phyloP scores from a whole-genome alignment of 306 rosid genomes.

The Abrus pulchellus region DNA sequence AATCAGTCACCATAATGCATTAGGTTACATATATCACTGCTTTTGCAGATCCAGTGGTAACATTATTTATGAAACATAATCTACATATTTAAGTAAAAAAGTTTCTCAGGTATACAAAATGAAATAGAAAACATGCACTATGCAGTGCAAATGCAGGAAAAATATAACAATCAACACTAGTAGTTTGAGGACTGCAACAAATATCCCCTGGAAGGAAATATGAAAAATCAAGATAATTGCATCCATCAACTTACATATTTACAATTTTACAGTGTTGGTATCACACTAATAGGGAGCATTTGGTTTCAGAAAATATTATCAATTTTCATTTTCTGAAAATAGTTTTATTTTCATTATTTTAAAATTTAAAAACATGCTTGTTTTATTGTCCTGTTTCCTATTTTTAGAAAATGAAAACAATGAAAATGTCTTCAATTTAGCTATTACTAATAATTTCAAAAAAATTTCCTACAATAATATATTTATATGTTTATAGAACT shows the following conservation, averaged over 20 bases:
- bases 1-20: not conserved
- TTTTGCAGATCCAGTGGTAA: not conserved
- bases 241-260: not conserved
- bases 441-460: too few relatives aligned
- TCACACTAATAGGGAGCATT: not conserved
- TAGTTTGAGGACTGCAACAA: not conserved
- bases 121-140: not conserved
- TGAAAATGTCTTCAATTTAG: too few relatives aligned
- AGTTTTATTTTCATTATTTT: too few relatives aligned
- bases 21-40: not conserved
- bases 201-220: not conserved
- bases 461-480: too few relatives aligned
- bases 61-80: slow-evolving; percentile 3
- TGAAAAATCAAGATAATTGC: not conserved
- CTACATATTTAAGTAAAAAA: not conserved
- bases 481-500: too few relatives aligned
- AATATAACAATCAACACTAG: not conserved
- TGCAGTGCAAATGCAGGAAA: slow-evolving; percentile 14
- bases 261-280: not conserved
- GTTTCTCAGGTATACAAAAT: not conserved
- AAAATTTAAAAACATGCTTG: too few relatives aligned
- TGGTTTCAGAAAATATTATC: too few relatives aligned
- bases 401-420: too few relatives aligned
- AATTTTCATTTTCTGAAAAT: too few relatives aligned
- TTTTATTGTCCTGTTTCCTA: too few relatives aligned